Evolutionary conservation across 139 green algal genomes (phyloP), one percentile per base, ranked within the genome.

Genomic region (Micractinium conductrix): DNA sequence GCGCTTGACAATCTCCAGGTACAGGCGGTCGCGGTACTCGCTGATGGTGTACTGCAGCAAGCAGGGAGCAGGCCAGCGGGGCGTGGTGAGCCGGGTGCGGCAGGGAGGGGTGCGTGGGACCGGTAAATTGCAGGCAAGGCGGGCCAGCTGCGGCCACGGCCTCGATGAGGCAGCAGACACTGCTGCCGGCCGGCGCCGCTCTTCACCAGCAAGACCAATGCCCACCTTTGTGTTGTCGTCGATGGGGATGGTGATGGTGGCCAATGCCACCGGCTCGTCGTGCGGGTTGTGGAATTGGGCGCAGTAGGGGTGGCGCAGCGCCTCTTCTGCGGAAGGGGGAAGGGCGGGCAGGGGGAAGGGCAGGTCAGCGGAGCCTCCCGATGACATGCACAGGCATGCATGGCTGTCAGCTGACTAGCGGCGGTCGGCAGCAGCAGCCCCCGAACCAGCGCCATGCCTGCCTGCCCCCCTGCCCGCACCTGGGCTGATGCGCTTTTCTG

Each of bases 261-360:
- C 88, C 38, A 81, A 48, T 72, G 90, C 90, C 22, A 63, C 55
- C 8, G 95, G 96, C 89, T 99, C 97, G 63, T 99, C 94, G 0
- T 89, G 89, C 3, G 90, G 80, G 67, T 96, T 94, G 88, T 99
- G 96, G 88, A 99, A 99, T 79, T 98, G 95, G 4, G 94, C 92
- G 38, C 98, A 92, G 89, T 99, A 99, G 0, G 97, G 97, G 89
- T 99, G 97, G 42, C 84, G 69, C 89, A 99, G 82, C 44, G 97
- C 97, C 84, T 98, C 89, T 71, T 96, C 94, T 33, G 95, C 94
- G 69, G 71, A 84, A n/a, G n/a, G n/a, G n/a, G n/a, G n/a, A n/a
- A n/a, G n/a, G n/a, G n/a, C n/a, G n/a, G n/a, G n/a, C n/a, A n/a
- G n/a, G n/a, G n/a, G n/a, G n/a, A n/a, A n/a, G n/a, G n/a, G n/a